These are phyloP conservation scores for Tuber melanosporum DNA, from an alignment of 495 filamentous ascomycete species.

Conservation along the genomic window DNA sequence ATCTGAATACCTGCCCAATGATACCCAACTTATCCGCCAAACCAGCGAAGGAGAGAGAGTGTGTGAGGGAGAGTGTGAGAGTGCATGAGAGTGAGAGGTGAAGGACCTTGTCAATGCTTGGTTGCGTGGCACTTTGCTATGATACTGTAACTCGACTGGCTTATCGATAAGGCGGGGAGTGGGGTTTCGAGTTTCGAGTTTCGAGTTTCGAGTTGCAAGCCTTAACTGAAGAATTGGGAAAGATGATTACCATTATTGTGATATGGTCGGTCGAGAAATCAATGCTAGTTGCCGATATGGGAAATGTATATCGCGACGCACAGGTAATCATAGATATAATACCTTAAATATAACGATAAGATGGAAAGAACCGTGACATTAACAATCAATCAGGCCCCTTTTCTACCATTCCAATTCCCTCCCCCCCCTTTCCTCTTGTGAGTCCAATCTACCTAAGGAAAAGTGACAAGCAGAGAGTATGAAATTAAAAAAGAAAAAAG, in stretches of 20 bases:
- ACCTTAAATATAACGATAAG: background rate
- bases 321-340: background rate
- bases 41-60: background rate
- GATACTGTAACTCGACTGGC: background rate
- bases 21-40: background rate
- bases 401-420: background rate
- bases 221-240: background rate
- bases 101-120: background rate
- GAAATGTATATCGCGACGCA: background rate
- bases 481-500: slow-evolving; percentile 5
- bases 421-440: background rate
- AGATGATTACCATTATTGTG: background rate
- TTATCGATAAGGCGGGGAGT: background rate
- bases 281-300: background rate
- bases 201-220: background rate
- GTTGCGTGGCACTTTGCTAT: background rate
- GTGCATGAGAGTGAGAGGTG: background rate
- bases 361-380: background rate
- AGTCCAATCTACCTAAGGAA: slow-evolving; percentile 4
- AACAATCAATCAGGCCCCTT: background rate
- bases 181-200: background rate
- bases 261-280: background rate
- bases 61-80: background rate
- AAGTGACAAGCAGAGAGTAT: slow-evolving; percentile 9
- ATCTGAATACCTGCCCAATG: background rate